phyloP scores from a whole-genome alignment of 257 asterid genomes.

The Vinca minor region DNA sequence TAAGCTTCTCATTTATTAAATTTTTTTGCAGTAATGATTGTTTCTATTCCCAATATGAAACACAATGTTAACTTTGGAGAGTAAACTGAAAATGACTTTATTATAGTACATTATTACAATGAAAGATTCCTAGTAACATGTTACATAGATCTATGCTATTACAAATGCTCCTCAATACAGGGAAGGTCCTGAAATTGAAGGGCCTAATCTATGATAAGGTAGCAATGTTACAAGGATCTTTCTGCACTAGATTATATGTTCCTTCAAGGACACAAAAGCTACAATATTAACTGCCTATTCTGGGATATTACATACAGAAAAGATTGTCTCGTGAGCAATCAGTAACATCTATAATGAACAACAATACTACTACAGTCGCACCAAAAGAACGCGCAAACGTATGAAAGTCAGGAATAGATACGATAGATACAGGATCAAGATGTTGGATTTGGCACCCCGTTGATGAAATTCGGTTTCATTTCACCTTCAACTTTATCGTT shows the following conservation, averaged over 20 bases:
- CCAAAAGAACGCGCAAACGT: conserved; percentile 7
- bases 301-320: conserved; percentile 22
- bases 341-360: conserved; percentile 18
- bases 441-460: too few species aligned
- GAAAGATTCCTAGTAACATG: conserved; percentile 5
- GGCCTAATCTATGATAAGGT: conserved; percentile 25
- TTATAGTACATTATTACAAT: conserved; percentile 7
- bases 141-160: conserved; percentile 21
- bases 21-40: too few species aligned
- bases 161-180: conserved; percentile 16
- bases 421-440: conserved; percentile 13
- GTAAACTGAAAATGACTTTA: too few species aligned
- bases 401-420: conserved; percentile 12
- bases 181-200: conserved; percentile 7
- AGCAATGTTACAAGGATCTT: conserved; percentile 15
- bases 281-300: conserved; percentile 17
- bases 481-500: conserved; percentile 33
- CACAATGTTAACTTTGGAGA: too few species aligned
- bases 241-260: conserved; percentile 17
- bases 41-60: too few species aligned
- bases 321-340: conserved; percentile 25
- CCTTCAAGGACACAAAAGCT: conserved; percentile 14
- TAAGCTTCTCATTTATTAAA: too few species aligned
- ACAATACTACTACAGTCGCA: conserved; percentile 14
- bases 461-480: conserved; percentile 19